Conservation (phyloP, 169 alveolate species). For the Condylostoma magnum region DNA sequence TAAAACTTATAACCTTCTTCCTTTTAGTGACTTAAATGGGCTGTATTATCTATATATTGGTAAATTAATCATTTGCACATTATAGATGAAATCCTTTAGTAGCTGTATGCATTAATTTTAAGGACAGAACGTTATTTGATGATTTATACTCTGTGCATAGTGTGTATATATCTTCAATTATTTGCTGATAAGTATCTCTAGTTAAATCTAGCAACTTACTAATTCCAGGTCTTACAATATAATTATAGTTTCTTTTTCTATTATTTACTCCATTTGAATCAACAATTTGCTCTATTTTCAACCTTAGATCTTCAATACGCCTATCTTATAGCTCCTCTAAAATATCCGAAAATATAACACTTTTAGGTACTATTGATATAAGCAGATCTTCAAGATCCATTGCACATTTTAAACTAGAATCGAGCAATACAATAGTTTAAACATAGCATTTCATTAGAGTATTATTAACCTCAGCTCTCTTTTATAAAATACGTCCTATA, state of each 20-base stretch:
- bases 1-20: background rate
- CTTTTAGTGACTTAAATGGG: background rate
- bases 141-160: background rate
- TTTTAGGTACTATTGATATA: background rate
- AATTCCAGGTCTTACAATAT: constrained; percentile 10
- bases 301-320: background rate
- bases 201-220: constrained; percentile 8
- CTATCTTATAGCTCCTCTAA: constrained; percentile 7
- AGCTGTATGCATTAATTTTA: background rate
- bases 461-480: background rate
- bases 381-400: background rate
- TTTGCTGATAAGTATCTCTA: background rate
- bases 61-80: background rate
- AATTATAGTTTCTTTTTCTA: background rate
- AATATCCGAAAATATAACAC: background rate
- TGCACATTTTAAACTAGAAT: background rate
- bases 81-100: background rate
- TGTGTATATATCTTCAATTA: background rate
- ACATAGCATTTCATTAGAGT: background rate
- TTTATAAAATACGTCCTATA: background rate
- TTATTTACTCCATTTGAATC: background rate
- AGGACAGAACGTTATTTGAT: background rate
- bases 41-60: background rate
- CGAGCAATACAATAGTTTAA: background rate
- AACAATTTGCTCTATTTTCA: background rate